Percentiles rank a stretch among this genome's conserved stretches.
Evolutionary conservation across 495 filamentous ascomycete genomes (phyloP).

Genomic region (Copromyces sp.): DNA sequence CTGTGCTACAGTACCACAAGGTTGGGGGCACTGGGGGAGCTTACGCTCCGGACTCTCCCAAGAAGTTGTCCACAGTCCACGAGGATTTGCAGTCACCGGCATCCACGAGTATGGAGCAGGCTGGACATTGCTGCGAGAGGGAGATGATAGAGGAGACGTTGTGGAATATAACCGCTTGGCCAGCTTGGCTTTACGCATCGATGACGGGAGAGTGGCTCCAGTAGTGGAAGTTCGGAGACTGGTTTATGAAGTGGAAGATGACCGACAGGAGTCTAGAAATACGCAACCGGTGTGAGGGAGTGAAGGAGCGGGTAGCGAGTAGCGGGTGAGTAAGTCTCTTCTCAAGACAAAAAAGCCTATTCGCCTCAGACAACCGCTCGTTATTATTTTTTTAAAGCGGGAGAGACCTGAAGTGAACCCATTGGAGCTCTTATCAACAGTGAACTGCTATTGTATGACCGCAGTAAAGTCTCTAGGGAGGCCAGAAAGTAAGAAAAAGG

Average conservation of each 20-base stretch:
- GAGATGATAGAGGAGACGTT: neutral
- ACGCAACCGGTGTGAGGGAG: neutral
- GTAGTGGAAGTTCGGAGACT: neutral
- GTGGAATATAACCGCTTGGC: neutral
- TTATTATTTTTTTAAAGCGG: neutral
- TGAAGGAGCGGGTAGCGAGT: neutral
- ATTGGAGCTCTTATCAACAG: neutral
- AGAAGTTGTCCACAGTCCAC: neutral
- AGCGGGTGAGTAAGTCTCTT: neutral
- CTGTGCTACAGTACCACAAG: no score
- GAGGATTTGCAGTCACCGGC: neutral
- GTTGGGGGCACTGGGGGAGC: neutral
- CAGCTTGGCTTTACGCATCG: neutral
- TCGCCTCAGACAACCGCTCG: neutral
- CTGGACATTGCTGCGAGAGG: neutral
- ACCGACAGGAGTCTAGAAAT: neutral
- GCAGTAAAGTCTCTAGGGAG: neutral
- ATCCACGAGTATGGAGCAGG: neutral
- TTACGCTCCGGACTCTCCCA: neutral
- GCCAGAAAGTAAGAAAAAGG: neutral
- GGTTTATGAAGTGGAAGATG: neutral
- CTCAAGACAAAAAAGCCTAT: neutral
- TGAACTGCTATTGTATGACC: neutral
- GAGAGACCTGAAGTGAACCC: neutral
- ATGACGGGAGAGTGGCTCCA: neutral